Evolutionary conservation across 164 flowering plant species (phyloP).

Genomic region (Vitis rupestris): DNA sequence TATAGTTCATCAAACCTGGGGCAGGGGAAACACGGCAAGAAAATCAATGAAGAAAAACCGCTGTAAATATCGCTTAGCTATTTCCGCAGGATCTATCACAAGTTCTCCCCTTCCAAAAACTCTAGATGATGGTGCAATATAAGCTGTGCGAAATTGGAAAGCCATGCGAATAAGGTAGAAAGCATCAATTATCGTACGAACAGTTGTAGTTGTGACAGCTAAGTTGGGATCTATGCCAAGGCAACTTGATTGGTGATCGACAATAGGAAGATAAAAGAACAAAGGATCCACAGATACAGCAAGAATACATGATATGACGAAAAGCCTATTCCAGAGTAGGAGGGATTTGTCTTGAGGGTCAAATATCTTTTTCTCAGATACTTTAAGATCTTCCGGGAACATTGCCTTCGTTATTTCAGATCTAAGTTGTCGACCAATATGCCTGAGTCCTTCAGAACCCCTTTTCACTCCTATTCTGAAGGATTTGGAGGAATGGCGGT

Average conservation of each 20-base stretch:
- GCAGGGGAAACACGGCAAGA: constrained; percentile 80
- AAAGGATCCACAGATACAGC: constrained; percentile 88
- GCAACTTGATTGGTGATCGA: constrained; percentile 41
- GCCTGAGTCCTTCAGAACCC: constrained; percentile 77
- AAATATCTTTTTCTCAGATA: constrained; percentile 73
- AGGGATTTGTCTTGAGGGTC: constrained; percentile 91
- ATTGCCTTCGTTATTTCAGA: constrained; percentile 68
- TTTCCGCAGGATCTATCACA: constrained; percentile 80
- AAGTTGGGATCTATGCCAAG: constrained; percentile 59
- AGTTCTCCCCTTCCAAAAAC: constrained; percentile 98
- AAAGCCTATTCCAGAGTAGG: constrained; percentile 69
- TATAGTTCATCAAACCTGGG: constrained; percentile 60
- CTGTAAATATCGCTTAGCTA: constrained; percentile 70
- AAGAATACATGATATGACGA: constrained; percentile 76
- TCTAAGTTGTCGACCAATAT: constrained; percentile 64
- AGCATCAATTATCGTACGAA: constrained; percentile 62
- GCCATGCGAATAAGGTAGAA: constrained; percentile 77
- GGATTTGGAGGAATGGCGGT: constrained; percentile 53
- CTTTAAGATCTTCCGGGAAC: constrained; percentile 85
- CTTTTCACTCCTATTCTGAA: constrained; percentile 56
- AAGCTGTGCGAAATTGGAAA: constrained; percentile 87
- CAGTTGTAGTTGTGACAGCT: constrained; percentile 52
- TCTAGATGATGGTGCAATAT: constrained; percentile 93
- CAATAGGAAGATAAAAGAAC: constrained; percentile 79
- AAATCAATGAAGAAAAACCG: constrained; percentile 77